A percentile compares a stretch with the other conserved stretches of the same genome.
Evolutionary conservation across 208 protist genomes (phyloP).

Genomic region (Trypanosoma scelopori): DNA sequence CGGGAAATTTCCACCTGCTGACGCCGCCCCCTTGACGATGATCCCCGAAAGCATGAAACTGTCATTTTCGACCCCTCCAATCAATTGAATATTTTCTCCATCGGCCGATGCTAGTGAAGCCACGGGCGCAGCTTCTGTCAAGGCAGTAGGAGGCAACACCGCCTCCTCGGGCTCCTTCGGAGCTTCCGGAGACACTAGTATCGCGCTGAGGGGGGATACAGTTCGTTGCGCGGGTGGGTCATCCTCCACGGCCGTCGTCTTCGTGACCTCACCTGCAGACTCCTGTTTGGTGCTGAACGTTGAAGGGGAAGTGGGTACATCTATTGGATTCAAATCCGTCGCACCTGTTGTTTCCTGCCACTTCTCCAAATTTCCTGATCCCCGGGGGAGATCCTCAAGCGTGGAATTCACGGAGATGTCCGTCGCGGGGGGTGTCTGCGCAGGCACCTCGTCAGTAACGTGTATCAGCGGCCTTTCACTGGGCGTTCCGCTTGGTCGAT

Average conservation of each 20-base stretch:
- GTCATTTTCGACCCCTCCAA: constrained; percentile 4
- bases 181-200: no score
- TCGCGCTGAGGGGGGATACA: no score
- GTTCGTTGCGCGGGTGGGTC: no score
- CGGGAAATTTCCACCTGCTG: background rate
- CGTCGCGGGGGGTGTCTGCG: background rate
- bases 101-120: no score
- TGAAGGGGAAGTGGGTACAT: no score
- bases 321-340: no score
- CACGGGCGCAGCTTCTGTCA: background rate
- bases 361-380: no score
- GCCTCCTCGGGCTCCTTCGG: no score
- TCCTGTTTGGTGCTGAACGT: no score
- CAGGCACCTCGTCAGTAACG: background rate
- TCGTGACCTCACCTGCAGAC: no score
- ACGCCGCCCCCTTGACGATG: background rate
- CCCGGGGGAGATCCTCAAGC: background rate
- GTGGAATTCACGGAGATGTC: background rate
- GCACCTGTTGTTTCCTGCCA: no score
- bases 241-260: no score
- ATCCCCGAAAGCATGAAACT: constrained; percentile 3
- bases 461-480: background rate
- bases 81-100: background rate
- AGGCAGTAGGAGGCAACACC: background rate
- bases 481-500: background rate